phyloP scores from a whole-genome alignment of 805 yeast genomes.

The Candida incommunis region DNA sequence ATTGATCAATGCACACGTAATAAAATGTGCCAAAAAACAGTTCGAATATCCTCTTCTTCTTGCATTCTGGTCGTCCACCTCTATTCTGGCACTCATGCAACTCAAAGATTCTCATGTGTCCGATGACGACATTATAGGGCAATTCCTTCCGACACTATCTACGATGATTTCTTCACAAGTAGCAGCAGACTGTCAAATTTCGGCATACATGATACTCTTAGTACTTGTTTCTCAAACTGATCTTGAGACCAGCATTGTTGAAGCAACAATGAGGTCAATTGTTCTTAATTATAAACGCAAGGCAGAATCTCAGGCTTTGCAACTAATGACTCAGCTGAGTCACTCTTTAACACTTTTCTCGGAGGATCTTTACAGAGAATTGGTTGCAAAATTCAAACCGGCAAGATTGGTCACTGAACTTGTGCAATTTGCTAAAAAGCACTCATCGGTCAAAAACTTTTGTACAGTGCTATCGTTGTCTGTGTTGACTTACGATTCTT shows the following conservation, averaged over 20 bases:
- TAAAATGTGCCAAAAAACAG: constrained; percentile 35
- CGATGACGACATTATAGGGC: constrained; percentile 22
- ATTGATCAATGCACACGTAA: constrained; percentile 45
- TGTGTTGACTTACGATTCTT: not conserved
- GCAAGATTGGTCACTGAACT: not conserved
- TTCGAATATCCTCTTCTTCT: constrained; percentile 55
- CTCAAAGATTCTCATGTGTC: constrained; percentile 27
- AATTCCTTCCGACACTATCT: constrained; percentile 21
- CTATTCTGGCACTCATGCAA: constrained; percentile 56
- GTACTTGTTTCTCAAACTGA: constrained; percentile 66
- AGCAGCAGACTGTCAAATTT: constrained; percentile 49
- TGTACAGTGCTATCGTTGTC: not conserved
- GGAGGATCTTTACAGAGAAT: not conserved
- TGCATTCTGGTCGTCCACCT: constrained; percentile 62
- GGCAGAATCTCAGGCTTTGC: not conserved
- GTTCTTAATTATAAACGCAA: constrained; percentile 25
- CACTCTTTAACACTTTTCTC: not conserved
- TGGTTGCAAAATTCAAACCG: not conserved
- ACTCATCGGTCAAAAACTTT: not conserved
- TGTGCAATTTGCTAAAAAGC: not conserved
- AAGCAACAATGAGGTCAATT: constrained; percentile 50
- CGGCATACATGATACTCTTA: constrained; percentile 70
- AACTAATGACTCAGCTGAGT: not conserved
- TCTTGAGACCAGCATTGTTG: constrained; percentile 36
- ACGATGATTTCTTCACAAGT: constrained; percentile 12